phyloP scores from a whole-genome alignment of 305 asterid genomes.

The Fraxinus floribunda region DNA sequence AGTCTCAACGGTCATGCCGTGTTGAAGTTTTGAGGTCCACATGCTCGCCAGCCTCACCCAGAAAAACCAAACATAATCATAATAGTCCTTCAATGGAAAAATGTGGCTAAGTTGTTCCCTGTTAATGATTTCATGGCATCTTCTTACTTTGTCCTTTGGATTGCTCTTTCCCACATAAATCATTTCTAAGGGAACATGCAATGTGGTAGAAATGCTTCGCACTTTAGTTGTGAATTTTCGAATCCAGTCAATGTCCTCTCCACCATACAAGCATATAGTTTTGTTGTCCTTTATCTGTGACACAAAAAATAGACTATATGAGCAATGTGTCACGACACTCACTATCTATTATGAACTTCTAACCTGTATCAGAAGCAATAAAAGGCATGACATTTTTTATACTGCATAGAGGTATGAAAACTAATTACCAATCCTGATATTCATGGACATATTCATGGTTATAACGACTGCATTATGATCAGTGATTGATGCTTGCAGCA shows the following conservation, averaged over 20 bases:
- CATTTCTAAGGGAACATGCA: constrained; percentile 65
- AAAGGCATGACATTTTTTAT: background rate
- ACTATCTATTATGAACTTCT: background rate
- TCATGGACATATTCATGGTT: background rate
- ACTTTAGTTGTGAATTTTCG: constrained; percentile 52
- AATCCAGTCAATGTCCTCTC: constrained; percentile 88
- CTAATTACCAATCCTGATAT: background rate
- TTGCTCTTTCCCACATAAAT: constrained; percentile 78
- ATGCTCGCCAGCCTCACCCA: constrained; percentile 89
- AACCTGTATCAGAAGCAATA: background rate
- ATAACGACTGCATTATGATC: background rate
- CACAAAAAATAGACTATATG: background rate
- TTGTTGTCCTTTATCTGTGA: constrained; percentile 50
- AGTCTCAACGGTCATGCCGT: constrained; percentile 48
- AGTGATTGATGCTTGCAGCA: background rate
- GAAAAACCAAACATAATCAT: constrained; percentile 70
- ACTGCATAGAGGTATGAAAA: background rate
- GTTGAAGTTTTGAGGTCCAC: constrained; percentile 87
- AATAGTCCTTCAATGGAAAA: constrained; percentile 40
- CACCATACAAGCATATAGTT: constrained; percentile 81
- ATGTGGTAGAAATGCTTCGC: constrained; percentile 39
- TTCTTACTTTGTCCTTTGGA: constrained; percentile 58
- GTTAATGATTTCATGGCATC: constrained; percentile 54
- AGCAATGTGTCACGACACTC: background rate
- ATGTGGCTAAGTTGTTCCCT: constrained; percentile 60